Percentiles rank a stretch among this genome's conserved stretches.
These are phyloP conservation scores for Sungouiella thailandica DNA, from an alignment of 805 yeast genomes.

Conservation along the genomic window DNA sequence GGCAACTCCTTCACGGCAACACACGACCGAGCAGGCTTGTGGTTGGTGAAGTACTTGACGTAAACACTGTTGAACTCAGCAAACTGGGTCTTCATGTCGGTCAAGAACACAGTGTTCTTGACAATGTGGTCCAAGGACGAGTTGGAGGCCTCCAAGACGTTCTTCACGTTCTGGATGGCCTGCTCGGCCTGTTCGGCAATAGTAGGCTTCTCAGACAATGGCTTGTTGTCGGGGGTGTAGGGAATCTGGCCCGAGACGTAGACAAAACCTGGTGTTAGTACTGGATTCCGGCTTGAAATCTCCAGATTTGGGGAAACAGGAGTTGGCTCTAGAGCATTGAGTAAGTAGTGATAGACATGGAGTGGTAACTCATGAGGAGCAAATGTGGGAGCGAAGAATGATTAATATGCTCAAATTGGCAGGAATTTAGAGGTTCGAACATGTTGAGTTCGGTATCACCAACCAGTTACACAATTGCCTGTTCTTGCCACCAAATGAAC, in stretches of 20 bases:
- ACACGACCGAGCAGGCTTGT: slow-evolving; percentile 96
- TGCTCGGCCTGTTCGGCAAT: slow-evolving; percentile 77
- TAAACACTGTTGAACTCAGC: slow-evolving; percentile 83
- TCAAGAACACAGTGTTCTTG: slow-evolving; percentile 83
- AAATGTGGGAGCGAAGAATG: too few relatives aligned
- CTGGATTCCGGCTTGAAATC: not conserved
- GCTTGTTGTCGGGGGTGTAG: slow-evolving; percentile 74
- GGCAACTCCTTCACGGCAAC: slow-evolving; percentile 93
- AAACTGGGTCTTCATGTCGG: slow-evolving; percentile 79
- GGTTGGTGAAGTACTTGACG: slow-evolving; percentile 66
- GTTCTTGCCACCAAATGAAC: too few relatives aligned
- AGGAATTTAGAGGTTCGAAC: too few relatives aligned
- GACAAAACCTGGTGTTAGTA: slow-evolving; percentile 53
- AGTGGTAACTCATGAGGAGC: too few relatives aligned
- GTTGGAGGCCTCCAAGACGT: slow-evolving; percentile 78
- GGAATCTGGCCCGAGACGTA: slow-evolving; percentile 97
- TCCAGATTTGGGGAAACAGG: not conserved
- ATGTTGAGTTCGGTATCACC: too few relatives aligned
- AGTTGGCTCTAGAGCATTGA: too few relatives aligned
- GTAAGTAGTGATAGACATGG: too few relatives aligned
- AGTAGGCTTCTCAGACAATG: slow-evolving; percentile 61
- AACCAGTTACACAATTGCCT: too few relatives aligned
- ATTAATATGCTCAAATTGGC: too few relatives aligned
- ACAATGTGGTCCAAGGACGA: slow-evolving; percentile 79
- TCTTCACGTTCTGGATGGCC: slow-evolving; percentile 60